Evolutionary conservation across 345 rosid genomes (phyloP), one percentile per base, ranked within the genome.

Genomic region (Eucalyptus microcorys): DNA sequence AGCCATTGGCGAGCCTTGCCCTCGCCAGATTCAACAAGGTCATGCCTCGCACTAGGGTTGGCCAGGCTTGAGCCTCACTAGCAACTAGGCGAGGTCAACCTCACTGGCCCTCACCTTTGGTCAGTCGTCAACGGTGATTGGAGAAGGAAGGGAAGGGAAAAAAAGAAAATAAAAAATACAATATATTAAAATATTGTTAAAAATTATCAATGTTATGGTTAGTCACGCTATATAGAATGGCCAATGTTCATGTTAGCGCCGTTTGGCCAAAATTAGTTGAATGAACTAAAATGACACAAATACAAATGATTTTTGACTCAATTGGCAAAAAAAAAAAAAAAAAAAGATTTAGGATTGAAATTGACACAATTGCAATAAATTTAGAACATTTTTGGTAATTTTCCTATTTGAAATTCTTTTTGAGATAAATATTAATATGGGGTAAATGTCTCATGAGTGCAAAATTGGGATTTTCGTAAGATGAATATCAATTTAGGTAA

Each of bases 231-330:
- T 50, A 52, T 52, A 52, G 4, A 10, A 19, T 0, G 24, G 0
- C 0, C 1, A 0, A 57, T 26, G 2, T 26, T n/a, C 64, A 57
- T 27, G n/a, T 57, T 12, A 57, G 66, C 2, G 1, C 1, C 0
- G 26, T 1, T 26, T 57, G 15, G 1, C 3, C 66, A 26, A 57
- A 12, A 12, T 57, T 57, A 27, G n/a, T 14, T 6, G 0, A 3
- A 57, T 57, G 66, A 10, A 57, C 66, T 57, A 57, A 57, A 57
- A 24, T 57, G 3, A 4, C 15, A 24, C 2, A 57, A 26, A 57
- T 57, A 3, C 10, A 57, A 57, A 57, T 24, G 66, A 15, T 57
- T 57, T 57, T 24, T 57, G 3, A 57, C 15, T 57, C 1, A 26
- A 57, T 26, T 57, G 15, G 66, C 2, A 2, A 22, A 52, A 52